These are phyloP conservation scores for Phytophthora chlamydospora DNA, from an alignment of 352 stramenopile species.

Conservation along the genomic window DNA sequence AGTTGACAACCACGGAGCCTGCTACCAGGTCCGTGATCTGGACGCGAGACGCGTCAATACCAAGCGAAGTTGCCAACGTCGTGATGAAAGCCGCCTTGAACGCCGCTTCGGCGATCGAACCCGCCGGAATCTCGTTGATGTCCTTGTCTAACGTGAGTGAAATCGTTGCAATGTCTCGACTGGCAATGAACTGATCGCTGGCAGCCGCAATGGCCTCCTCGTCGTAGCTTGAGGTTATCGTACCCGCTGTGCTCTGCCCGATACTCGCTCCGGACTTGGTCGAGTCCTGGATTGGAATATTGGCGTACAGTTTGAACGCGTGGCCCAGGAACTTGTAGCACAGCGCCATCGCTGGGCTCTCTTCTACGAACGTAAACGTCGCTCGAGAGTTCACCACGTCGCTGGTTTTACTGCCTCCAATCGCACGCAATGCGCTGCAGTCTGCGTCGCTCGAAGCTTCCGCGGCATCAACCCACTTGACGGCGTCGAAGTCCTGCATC, in stretches of 20 bases:
- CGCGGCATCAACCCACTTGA: conserved; percentile 54
- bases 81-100: conserved; percentile 58
- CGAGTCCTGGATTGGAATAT: conserved; percentile 44
- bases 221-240: conserved; percentile 20
- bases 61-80: conserved; percentile 43
- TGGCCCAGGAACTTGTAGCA: conserved; percentile 71
- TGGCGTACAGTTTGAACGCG: conserved; percentile 57
- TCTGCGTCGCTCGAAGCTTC: conserved; percentile 38
- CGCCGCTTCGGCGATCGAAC: conserved; percentile 48
- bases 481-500: conserved; percentile 63
- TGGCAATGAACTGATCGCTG: conserved; percentile 46
- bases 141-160: conserved; percentile 66
- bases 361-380: conserved; percentile 52
- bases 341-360: conserved; percentile 45
- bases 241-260: conserved; percentile 3
- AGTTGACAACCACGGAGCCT: conserved; percentile 73
- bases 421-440: conserved; percentile 43
- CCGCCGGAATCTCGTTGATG: conserved; percentile 55
- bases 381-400: conserved; percentile 47
- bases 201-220: conserved; percentile 37
- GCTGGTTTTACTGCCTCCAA: conserved; percentile 43
- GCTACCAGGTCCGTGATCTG: conserved; percentile 53
- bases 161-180: conserved; percentile 54
- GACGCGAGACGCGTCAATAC: conserved; percentile 57
- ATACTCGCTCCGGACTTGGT: conserved; percentile 24